Percentiles rank a stretch among this genome's conserved stretches.
These are phyloP conservation scores for Pseudogymnoascus sp. DNA, from an alignment of 2,329 filamentous ascomycete genomes.

Conservation along the genomic window DNA sequence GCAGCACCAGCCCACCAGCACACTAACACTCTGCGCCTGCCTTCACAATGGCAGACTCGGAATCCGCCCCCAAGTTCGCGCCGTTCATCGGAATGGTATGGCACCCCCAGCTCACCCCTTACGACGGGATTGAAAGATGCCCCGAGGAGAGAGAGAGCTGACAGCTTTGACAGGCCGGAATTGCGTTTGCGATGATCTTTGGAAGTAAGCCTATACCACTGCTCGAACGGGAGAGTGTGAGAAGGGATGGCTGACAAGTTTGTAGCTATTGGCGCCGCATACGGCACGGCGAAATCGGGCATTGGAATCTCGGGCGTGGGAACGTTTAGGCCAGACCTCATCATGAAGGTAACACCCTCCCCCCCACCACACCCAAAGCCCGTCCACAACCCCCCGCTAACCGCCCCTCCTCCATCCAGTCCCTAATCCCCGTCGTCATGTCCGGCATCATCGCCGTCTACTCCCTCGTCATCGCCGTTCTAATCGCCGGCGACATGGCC, in stretches of 20 bases:
- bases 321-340: conserved; percentile 75
- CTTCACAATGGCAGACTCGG: conserved; percentile 44
- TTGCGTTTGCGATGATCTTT: conserved; percentile 75
- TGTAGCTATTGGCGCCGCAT: conserved; percentile 58
- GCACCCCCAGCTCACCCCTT: neutral
- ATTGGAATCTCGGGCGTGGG: conserved; percentile 82
- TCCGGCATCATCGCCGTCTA: conserved; percentile 99
- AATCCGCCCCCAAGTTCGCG: conserved; percentile 69
- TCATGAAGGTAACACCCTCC: conserved; percentile 79
- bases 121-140: neutral
- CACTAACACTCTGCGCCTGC: neutral
- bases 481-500: conserved; percentile 83
- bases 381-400: conserved; percentile 98
- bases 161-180: conserved; percentile 52
- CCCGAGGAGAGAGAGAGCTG: conserved; percentile 14
- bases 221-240: neutral
- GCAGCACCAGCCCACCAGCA: neutral
- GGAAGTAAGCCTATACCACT: conserved; percentile 50
- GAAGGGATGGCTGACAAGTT: conserved; percentile 19
- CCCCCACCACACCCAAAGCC: conserved; percentile 42
- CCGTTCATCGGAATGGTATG: conserved; percentile 78
- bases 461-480: conserved; percentile 89
- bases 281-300: conserved; percentile 80
- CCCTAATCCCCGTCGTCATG: conserved; percentile 87
- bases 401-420: conserved; percentile 57